Evolutionary conservation across 2,329 filamentous ascomycete genomes (phyloP), one percentile per base, ranked within the genome.

Genomic region (Chlorencoelia australis): DNA sequence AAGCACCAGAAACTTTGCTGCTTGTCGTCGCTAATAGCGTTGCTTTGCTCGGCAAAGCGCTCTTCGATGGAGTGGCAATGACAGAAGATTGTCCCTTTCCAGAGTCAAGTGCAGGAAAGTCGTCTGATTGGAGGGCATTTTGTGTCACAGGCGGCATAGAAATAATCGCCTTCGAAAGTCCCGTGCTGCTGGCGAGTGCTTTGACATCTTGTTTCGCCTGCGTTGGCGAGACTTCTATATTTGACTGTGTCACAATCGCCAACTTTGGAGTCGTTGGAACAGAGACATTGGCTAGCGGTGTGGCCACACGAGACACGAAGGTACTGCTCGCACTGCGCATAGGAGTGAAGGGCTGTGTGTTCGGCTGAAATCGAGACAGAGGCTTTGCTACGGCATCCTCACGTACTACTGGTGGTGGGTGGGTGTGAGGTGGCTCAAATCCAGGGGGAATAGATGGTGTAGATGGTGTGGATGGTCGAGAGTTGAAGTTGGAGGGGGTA

Each of bases 81-180:
- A 8, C 76, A 76, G 47, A 79, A 80, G 46, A 80, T 75, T 47
- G 79, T 73, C 16, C 13, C 29, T 19, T 16, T 20, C 14, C 13
- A 19, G 15, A 31, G 9, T 7, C 11, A 10, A 16, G 19, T 31
- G 11, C 21, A 16, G 14, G 14, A n/a, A n/a, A n/a, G n/a, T n/a
- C n/a, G n/a, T n/a, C n/a, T 10, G 19, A 22, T 5, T 28, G 30
- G n/a, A 32, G 29, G 14, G 13, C 20, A 11, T 18, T 35, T 6
- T 28, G 33, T 9, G 33, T 21, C 20, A 11, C 33, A 16, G 33
- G 17, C 15, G 24, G 19, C 14, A 3, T 10, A 14, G 49, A 58
- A 25, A 45, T 40, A n/a, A 63, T 61, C 18, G 67, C 61, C 47
- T 66, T 68, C 4, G 68, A 65, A 16, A 68, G 48, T 0, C 66